A percentile compares a stretch with the other conserved stretches of the same genome.
Conservation (phyloP, 352 stramenopile species). For the Globisporangium irregulare region DNA sequence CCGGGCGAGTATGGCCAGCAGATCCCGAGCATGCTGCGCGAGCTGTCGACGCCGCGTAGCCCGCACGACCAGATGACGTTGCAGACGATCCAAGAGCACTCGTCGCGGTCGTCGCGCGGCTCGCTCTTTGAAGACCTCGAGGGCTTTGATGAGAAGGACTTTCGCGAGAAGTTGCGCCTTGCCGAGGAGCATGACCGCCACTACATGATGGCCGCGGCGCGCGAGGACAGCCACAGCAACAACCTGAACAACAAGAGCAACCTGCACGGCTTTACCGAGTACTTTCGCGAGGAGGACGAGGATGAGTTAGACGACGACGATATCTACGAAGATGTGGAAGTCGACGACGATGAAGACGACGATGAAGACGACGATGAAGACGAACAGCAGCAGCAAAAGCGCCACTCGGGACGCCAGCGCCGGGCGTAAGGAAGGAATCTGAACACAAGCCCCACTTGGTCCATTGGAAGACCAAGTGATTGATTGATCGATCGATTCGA, state of each 20-base stretch:
- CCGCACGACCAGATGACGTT: slow-evolving; percentile 33
- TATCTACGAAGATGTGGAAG: slow-evolving; percentile 1
- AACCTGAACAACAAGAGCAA: neutral
- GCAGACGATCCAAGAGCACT: slow-evolving; percentile 45
- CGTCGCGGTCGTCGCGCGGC: slow-evolving; percentile 19
- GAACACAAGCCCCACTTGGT: neutral
- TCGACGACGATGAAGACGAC: slow-evolving; percentile 15
- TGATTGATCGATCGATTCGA: neutral
- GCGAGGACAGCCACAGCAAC: neutral
- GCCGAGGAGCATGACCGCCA: slow-evolving; percentile 14
- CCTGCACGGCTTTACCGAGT: slow-evolving; percentile 9
- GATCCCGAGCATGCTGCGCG: slow-evolving; percentile 47
- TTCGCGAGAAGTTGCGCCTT: slow-evolving; percentile 15
- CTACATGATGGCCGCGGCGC: neutral
- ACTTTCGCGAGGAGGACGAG: slow-evolving; percentile 26
- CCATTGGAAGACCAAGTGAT: slow-evolving; percentile 15
- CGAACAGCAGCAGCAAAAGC: slow-evolving; percentile 17
- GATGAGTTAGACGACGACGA: slow-evolving; percentile 23
- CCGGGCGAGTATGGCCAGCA: slow-evolving; percentile 28
- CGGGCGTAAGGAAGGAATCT: slow-evolving; percentile 15
- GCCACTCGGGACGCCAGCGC: slow-evolving; percentile 23
- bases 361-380: slow-evolving; percentile 9
- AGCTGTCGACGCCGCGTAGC: slow-evolving; percentile 29
- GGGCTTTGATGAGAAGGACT: slow-evolving; percentile 17
- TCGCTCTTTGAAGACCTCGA: slow-evolving; percentile 24